Evolutionary conservation across 805 yeast genomes (phyloP).

Genomic region (Teunomyces gatunensis): DNA sequence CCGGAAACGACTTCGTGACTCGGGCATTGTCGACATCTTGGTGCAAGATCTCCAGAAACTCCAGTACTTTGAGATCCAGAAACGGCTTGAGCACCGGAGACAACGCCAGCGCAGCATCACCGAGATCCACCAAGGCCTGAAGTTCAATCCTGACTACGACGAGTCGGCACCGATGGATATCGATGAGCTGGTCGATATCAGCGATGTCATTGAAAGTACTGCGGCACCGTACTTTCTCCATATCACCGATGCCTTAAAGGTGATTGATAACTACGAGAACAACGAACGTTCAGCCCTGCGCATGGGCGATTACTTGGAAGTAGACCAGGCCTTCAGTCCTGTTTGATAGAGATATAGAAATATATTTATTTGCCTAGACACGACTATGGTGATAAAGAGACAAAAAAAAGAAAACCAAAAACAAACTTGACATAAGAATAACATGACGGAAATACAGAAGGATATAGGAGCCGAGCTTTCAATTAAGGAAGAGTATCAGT

Average conservation of each 20-base stretch:
- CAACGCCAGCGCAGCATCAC: conserved; percentile 4
- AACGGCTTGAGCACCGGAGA: neutral
- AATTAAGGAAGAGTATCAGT: conserved; percentile 64
- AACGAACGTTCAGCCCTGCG: neutral
- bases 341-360: too few species aligned
- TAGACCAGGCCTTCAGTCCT: conserved; percentile 6
- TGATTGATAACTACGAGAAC: conserved; percentile 36
- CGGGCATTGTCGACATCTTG: conserved; percentile 31
- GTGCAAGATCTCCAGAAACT: conserved; percentile 22
- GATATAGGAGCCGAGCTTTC: conserved; percentile 36
- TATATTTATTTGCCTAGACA: neutral
- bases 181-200: neutral
- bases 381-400: neutral
- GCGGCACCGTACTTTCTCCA: conserved; percentile 34
- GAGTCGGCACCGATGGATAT: conserved; percentile 15
- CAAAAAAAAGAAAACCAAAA: too few species aligned
- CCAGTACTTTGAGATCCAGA: conserved; percentile 22
- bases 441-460: conserved; percentile 1
- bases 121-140: neutral
- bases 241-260: conserved; percentile 38
- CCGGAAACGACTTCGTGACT: conserved; percentile 24
- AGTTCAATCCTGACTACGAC: neutral
- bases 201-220: conserved; percentile 23
- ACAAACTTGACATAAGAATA: too few species aligned
- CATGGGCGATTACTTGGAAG: conserved; percentile 7